Evolutionary conservation across 495 filamentous ascomycete genomes (phyloP), one percentile per base, ranked within the genome.

Genomic region (Hypoxylon crocopeplum): DNA sequence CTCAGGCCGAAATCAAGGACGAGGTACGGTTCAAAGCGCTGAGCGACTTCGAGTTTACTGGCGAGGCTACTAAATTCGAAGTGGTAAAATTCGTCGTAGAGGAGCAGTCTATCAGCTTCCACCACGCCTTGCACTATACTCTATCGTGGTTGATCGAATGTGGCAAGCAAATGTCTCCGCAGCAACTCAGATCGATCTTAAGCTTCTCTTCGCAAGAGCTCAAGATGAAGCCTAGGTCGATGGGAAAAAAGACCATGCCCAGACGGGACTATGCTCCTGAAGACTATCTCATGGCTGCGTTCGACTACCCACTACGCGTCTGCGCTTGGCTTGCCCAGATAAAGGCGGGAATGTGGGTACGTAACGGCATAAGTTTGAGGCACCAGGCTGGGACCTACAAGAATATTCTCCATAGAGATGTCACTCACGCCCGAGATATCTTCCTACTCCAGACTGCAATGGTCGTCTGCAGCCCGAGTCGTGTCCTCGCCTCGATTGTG

Each of bases 281-380:
- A 54, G 90, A 96, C 67, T 82, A 93, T 58, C 79, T 97, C 11
- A 85, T 96, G 69, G 86, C 89, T 0, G 85, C 91, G 59, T 97
- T 98, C 66, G 94, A 99, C 69, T 95, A 89, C 68, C 93, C 94
- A 2, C 79, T 99, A 5, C 82, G 94, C 29, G 92, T 97, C 2
- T 97, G 92, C 71, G 92, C 90, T 7, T 99, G 94, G 94, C 77
- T 99, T 16, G 89, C 93, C 1, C 95, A 99, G 75, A 98, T 98
- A 86, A 96, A 95, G 70, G 91, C 92, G 2, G 89, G 90, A 12
- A 94, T 97, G 89, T 99, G 94, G 94, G 95, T 99, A 32, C 87
- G 94, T 27, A 99, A 99, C 68, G 94, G 94, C 7, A 86, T 97
- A 61, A 97, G 92, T 69, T 84, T 99, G 38, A 86, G 91, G 11